Evolutionary conservation across 345 rosid species (phyloP).

Genomic region (Carallia brachiata): DNA sequence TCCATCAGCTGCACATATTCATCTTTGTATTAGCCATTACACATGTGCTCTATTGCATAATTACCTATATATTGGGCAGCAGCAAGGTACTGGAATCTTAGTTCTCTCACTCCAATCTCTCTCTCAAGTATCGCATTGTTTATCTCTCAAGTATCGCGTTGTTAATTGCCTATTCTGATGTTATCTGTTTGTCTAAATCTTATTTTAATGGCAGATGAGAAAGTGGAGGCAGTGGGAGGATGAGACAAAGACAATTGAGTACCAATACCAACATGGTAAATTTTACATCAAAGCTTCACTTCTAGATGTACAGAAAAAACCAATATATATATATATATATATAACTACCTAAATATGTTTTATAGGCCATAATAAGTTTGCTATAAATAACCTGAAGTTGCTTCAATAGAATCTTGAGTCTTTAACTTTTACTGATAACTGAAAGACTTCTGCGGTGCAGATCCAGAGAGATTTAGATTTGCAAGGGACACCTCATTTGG

Average conservation of each 20-base stretch:
- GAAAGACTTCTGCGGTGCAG: conserved; percentile 29
- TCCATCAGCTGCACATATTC: conserved; percentile 90
- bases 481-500: conserved; percentile 98
- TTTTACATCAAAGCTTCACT: background rate
- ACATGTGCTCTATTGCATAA: conserved; percentile 64
- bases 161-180: no score
- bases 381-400: no score
- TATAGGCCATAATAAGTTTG: no score
- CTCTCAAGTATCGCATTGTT: background rate
- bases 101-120: background rate
- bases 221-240: conserved; percentile 87
- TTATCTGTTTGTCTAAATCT: background rate
- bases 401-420: background rate
- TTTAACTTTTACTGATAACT: background rate
- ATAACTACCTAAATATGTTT: no score
- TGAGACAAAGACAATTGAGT: conserved; percentile 77
- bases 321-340: no score
- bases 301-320: no score
- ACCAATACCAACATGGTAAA: conserved; percentile 76
- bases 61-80: conserved; percentile 60
- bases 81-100: conserved; percentile 48
- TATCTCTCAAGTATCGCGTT: no score
- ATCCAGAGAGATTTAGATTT: conserved; percentile 91
- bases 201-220: conserved; percentile 60
- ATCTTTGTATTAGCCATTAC: conserved; percentile 70